These are phyloP conservation scores for Knufia petricola DNA, from an alignment of 2,329 filamentous ascomycete genomes.

Conservation along the genomic window DNA sequence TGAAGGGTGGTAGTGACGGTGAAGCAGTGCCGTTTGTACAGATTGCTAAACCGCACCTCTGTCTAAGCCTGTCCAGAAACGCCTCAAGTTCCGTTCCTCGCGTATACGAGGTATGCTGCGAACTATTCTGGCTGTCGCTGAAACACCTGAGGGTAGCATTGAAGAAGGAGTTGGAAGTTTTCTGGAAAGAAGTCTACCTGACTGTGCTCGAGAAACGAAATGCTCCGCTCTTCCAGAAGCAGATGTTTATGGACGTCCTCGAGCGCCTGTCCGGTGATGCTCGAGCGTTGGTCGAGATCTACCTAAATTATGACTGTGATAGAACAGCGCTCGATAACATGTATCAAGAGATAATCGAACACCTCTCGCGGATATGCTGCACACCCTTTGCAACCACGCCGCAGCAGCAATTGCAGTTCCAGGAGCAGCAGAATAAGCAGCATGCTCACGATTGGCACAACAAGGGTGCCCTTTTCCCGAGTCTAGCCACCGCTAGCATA, in stretches of 20 bases:
- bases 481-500: slow-evolving; percentile 71
- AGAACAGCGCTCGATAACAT: slow-evolving; percentile 88
- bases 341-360: slow-evolving; percentile 87
- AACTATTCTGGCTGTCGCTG: slow-evolving; percentile 97
- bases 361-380: slow-evolving; percentile 78
- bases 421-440: slow-evolving; percentile 61
- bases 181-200: slow-evolving; percentile 93
- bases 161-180: slow-evolving; percentile 98
- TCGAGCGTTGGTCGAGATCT: slow-evolving; percentile 81
- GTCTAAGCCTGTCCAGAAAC: slow-evolving; percentile 87
- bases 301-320: slow-evolving; percentile 97
- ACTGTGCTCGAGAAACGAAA: slow-evolving; percentile 80
- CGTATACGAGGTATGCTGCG: slow-evolving; percentile 90
- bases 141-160: slow-evolving; percentile 87
- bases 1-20: slow-evolving; percentile 78
- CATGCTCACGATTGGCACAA: slow-evolving; percentile 72
- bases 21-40: slow-evolving; percentile 79
- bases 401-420: slow-evolving; percentile 73
- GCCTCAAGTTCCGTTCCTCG: slow-evolving; percentile 84
- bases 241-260: slow-evolving; percentile 79
- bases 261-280: slow-evolving; percentile 78
- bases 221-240: slow-evolving; percentile 81
- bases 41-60: slow-evolving; percentile 93
- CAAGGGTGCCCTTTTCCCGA: slow-evolving; percentile 74
- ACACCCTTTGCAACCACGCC: slow-evolving; percentile 65